Conservation (phyloP, 2,329 filamentous ascomycete species). For the Thelonectria discophora region DNA sequence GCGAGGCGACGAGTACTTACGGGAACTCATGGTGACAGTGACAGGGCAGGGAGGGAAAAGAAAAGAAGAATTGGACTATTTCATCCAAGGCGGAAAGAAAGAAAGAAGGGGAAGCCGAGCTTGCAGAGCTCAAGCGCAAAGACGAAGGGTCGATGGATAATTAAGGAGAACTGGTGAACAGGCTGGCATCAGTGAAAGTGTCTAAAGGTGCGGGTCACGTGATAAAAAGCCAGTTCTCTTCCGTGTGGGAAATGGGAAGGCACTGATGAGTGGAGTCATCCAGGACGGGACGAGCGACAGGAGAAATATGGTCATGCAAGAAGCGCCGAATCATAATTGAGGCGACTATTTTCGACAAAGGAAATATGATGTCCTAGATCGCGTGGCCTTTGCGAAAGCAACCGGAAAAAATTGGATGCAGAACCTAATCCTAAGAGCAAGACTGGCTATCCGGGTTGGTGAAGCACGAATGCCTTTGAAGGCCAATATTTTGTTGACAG, state of each 20-base stretch:
- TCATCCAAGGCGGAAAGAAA: slow-evolving; percentile 51
- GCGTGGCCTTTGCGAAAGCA: neutral
- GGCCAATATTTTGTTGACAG: neutral
- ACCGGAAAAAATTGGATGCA: neutral
- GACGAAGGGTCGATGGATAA: slow-evolving; percentile 45
- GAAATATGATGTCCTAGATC: neutral
- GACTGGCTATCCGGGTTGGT: neutral
- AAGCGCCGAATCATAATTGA: neutral
- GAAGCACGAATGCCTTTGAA: neutral
- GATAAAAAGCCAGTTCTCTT: slow-evolving; percentile 41
- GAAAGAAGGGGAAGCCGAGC: slow-evolving; percentile 49
- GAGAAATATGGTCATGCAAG: neutral
- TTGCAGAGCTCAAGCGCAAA: slow-evolving; percentile 49
- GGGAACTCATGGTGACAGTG: slow-evolving; percentile 63
- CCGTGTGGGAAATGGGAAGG: neutral
- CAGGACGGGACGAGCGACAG: neutral
- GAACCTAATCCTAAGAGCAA: neutral
- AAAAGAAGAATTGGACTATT: slow-evolving; percentile 51
- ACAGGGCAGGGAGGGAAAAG: slow-evolving; percentile 39
- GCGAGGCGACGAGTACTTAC: slow-evolving; percentile 52
- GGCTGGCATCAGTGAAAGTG: slow-evolving; percentile 59
- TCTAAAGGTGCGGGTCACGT: neutral
- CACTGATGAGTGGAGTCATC: neutral
- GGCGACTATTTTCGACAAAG: neutral
- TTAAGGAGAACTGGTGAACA: slow-evolving; percentile 49